Evolutionary conservation across 2,329 filamentous ascomycete species (phyloP).

Genomic region (Sclerotinia glacialis): DNA sequence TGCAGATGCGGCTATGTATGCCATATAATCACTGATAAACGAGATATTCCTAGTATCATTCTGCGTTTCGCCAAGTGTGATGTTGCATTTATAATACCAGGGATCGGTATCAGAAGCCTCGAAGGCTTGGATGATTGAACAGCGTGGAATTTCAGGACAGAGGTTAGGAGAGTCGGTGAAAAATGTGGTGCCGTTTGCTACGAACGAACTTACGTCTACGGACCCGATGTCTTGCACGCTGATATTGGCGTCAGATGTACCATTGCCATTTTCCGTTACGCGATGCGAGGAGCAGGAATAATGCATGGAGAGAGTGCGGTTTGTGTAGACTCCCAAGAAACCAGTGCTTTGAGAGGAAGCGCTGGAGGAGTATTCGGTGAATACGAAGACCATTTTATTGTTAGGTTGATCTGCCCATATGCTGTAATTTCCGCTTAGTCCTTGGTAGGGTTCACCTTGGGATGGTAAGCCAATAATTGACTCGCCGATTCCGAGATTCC

Average conservation of each 20-base stretch:
- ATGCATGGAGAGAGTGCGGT: constrained; percentile 39
- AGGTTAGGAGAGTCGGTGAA: constrained; percentile 38
- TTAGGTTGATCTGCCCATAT: constrained; percentile 10
- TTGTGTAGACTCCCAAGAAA: constrained; percentile 37
- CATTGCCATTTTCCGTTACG: constrained; percentile 40
- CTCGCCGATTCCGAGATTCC: constrained; percentile 34
- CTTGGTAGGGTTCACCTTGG: not conserved
- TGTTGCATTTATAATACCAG: constrained; percentile 46
- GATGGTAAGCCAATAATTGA: constrained; percentile 20
- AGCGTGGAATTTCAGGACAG: constrained; percentile 28
- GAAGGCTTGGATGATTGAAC: constrained; percentile 40
- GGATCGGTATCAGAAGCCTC: constrained; percentile 41
- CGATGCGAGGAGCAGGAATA: constrained; percentile 38
- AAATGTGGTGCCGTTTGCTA: constrained; percentile 41
- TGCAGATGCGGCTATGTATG: constrained; percentile 39
- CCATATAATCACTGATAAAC: constrained; percentile 40
- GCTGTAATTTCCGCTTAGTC: not conserved
- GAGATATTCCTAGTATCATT: constrained; percentile 33
- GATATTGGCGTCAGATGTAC: constrained; percentile 29
- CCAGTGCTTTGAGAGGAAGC: constrained; percentile 16
- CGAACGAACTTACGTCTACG: constrained; percentile 32
- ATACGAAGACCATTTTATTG: constrained; percentile 28
- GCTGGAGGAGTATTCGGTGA: constrained; percentile 40
- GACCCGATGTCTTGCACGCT: constrained; percentile 35
- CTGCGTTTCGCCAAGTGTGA: constrained; percentile 42